A percentile compares a stretch with the other conserved stretches of the same genome.
Conservation (phyloP, 208 protist genomes). For the Leishmania aethiopica region DNA sequence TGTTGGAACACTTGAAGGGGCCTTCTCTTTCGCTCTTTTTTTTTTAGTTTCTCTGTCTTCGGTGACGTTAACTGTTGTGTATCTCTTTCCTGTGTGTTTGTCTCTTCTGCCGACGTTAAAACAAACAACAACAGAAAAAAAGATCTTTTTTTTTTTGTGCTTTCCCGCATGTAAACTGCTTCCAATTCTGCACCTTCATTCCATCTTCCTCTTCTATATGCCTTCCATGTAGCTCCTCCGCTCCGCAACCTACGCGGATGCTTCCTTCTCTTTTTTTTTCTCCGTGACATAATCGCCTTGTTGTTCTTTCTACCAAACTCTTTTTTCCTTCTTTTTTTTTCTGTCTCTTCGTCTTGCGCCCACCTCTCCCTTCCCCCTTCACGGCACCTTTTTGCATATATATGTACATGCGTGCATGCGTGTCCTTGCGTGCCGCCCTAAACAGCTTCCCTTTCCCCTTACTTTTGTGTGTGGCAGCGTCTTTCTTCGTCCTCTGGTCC, state of each 20-base stretch:
- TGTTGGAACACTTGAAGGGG: background rate
- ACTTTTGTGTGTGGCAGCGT: background rate
- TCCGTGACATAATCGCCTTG: background rate
- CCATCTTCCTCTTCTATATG: background rate
- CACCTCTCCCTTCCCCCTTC: background rate
- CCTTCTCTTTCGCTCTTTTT: background rate
- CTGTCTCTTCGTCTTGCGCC: background rate
- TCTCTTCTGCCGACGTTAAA: background rate
- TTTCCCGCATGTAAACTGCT: background rate
- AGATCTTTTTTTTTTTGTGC: background rate
- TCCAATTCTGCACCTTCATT: background rate
- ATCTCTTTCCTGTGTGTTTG: background rate
- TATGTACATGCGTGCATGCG: background rate
- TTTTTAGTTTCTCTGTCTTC: background rate
- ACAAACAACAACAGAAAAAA: background rate
- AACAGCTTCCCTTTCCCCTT: background rate
- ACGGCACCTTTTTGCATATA: background rate
- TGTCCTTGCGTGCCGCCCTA: background rate
- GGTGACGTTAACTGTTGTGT: background rate
- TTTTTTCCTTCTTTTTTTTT: background rate
- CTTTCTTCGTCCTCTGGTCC: background rate
- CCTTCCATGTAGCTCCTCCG: background rate
- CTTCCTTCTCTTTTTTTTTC: background rate
- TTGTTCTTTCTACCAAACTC: background rate
- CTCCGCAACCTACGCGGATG: too few relatives aligned